Evolutionary conservation across 331 rosid species (phyloP), one percentile per base, ranked within the genome.

Genomic region (Quercus tomentella): DNA sequence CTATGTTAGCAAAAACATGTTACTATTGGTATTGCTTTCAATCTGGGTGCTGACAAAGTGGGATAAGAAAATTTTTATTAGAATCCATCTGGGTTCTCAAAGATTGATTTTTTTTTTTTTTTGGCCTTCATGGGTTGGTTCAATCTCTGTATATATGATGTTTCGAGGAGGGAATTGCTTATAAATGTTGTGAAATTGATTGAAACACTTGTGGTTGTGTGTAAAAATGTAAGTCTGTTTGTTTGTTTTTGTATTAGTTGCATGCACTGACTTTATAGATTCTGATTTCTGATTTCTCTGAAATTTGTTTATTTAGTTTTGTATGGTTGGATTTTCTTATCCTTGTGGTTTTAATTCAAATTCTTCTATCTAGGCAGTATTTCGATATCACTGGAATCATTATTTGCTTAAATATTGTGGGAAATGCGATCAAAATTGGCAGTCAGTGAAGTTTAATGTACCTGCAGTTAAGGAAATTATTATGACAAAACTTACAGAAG

Each of bases 111-210:
- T 41, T 22, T 57, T 61, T 77, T 55, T 25, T 25, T 31, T 56
- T 72, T 52, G 73, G 57, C 43, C 63, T 57, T 72, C 72, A 31
- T 67, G 21, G 26, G 23, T 55, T 68, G 68, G 77, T 75, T 76
- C 82, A 86, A 75, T 79, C 72, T 80, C 61, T 77, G 87, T 65
- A 2, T 61, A 49, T 56, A 12, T 20, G 35, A 17, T 60, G 62
- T 71, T 33, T 75, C 25, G 23, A 28, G 6, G 61, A 26, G 18
- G 21, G 25, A 43, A 41, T 82, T 66, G 18, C 63, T 25, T 31
- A 23, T 51, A 62, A 70, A 61, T 72, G 16, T 62, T 33, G 43
- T 68, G 30, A 51, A 30, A 45, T 68, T 70, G 15, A 6, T 22
- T 41, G 11, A 33, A 31, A 55, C 8, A 3, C 8, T 43, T 35